Evolutionary conservation across 2,329 filamentous ascomycete species (phyloP), one percentile per base, ranked within the genome.

Genomic region (Cladosporium sp.): DNA sequence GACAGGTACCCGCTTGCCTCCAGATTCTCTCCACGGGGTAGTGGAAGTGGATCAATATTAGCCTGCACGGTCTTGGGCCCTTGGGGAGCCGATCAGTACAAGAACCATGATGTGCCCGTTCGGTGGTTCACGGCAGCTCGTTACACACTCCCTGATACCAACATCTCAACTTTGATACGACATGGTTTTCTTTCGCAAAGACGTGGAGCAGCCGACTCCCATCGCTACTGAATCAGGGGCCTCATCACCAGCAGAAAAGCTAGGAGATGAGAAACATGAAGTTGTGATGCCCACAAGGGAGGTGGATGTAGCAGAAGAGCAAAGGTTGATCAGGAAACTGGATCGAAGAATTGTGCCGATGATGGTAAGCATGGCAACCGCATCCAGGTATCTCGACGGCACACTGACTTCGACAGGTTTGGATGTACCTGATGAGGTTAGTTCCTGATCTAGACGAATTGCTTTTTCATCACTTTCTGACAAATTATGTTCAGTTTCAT

Each of bases 401-500:
- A 31, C 18, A 10, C 57, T 59, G 57, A 59, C 37, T 12, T 21
- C 21, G 6, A 57, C 31, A 62, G 59, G 59, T 62, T 4, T 62
- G 59, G 59, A 53, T 53, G 44, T 62, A 62, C 12, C 23, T 62
- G n/a, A 62, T 62, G 59, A 52, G 40, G 28, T 57, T 57, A 10
- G 59, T 31, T 14, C 12, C 35, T 31, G n/a, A 1, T 18, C 28
- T 29, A 10, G 5, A 52, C 26, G 49, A 2, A 52, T 5, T 52
- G 12, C 7, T 21, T 33, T 21, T 8, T 11, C 6, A 21, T 21
- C 7, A n/a, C 1, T 16, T 6, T 3, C n/a, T 40, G n/a, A 57
- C 55, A 16, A 26, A 5, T 3, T 6, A 10, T 16, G 1, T 23
- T 40, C 55, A 57, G 55, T 26, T 86, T 84, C 69, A 78, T 86